Base-by-base conservation (phyloP, 1,284 basidiomycete genomes). In the Leccinum pachyderme region DNA sequence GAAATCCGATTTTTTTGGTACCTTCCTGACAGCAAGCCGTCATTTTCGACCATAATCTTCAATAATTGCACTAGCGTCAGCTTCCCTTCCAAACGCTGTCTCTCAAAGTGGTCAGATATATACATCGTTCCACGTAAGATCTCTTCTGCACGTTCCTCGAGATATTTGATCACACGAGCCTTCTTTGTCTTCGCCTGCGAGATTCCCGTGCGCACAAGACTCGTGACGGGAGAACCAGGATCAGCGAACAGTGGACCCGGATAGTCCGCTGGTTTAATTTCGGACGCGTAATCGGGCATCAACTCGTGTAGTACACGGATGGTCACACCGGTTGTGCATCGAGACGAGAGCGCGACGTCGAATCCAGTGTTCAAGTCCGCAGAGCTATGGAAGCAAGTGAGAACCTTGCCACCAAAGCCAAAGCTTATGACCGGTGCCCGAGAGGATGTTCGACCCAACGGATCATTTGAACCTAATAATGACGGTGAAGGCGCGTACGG, bases 231-330 rank as follows among this genome's bases (percentile, higher is more conserved):
- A 5, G 82, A 75, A 11, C 84, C 84, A 43, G 87, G 82, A 69
- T 95, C 93, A 44, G 83, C 81, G 60, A 93, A 84, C 57, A 97
- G 71, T 2, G 95, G 95, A 0, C 95, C 95, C 47, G 95, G 93
- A 74, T 87, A 97, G 1, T 77, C 70, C 2, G 79, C 74, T 4
- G 79, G 72, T 11, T 84, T 81, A 5, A 74, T 66, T 44, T 86
- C 84, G 25, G 88, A 71, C 2, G 81, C 82, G 43, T 84, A 83
- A 55, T 86, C 78, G 1, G 91, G 87, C 22, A 93, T 79, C 11
- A 92, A 62, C 31, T 85, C 83, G 56, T 84, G 80, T 47, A 96
- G 64, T 4, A 77, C 75, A 33, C 86, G 83, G 33, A 96, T 79
- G 60, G 83, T 80, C 27, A 96, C 73, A 45, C 84, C 82, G 2